Evolutionary conservation across 768 basidiomycete genomes (phyloP).

Genomic region (Collybia nuda): DNA sequence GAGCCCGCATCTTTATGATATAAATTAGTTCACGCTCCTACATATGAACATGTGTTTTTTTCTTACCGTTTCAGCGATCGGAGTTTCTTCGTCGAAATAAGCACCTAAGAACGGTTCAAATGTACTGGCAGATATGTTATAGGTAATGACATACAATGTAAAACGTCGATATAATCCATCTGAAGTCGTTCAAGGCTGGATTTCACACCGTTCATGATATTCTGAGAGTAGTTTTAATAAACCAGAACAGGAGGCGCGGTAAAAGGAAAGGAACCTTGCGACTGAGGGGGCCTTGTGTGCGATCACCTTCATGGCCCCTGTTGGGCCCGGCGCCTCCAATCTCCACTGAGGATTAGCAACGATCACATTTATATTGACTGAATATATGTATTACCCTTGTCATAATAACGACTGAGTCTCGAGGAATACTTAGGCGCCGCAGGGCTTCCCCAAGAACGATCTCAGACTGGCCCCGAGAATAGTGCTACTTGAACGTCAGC

Average conservation of each 20-base stretch:
- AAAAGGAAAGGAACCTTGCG: conserved; percentile 10
- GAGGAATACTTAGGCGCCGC: conserved; percentile 58
- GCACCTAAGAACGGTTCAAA: conserved; percentile 31
- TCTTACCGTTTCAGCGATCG: conserved; percentile 51
- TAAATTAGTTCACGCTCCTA: no score
- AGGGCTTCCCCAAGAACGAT: conserved; percentile 67
- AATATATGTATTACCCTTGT: conserved; percentile 50
- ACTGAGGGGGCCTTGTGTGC: conserved; percentile 14
- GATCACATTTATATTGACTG: background rate
- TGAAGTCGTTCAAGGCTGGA: conserved; percentile 65
- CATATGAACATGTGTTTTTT: no score
- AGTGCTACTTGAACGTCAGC: conserved; percentile 34
- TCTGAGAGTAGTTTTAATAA: conserved; percentile 28
- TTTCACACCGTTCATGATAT: conserved; percentile 70
- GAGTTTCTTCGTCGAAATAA: conserved; percentile 53
- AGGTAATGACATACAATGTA: conserved; percentile 48
- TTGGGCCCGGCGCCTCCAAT: no score
- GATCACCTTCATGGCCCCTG: no score
- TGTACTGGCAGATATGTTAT: background rate
- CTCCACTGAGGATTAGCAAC: no score
- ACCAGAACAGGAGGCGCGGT: background rate
- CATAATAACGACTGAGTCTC: conserved; percentile 73
- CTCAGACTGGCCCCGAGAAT: conserved; percentile 65
- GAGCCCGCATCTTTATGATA: conserved; percentile 32
- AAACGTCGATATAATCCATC: conserved; percentile 70